These are phyloP conservation scores for Penstemon eatonii DNA, from an alignment of 257 asterid genomes.

Conservation along the genomic window DNA sequence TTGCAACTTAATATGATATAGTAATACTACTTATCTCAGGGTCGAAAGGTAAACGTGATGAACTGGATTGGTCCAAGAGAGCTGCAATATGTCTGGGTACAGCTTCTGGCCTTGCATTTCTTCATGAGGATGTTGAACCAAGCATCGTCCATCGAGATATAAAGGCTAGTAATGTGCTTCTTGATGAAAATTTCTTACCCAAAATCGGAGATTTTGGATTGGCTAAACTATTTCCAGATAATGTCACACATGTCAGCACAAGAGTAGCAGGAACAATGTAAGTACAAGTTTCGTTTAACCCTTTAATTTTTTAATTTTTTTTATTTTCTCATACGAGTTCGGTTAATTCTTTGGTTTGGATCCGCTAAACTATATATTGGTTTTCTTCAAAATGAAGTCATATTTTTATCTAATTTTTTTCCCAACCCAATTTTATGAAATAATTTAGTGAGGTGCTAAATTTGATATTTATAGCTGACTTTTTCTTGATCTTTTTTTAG, in stretches of 20 bases:
- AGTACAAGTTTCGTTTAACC: conserved; percentile 27
- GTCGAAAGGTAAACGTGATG: conserved; percentile 39
- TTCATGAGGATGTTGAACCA: conserved; percentile 77
- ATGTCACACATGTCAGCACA: conserved; percentile 86
- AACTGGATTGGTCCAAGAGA: conserved; percentile 70
- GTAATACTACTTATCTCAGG: conserved; percentile 33
- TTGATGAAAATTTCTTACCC: conserved; percentile 59
- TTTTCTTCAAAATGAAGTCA: too few species aligned
- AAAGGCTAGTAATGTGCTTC: conserved; percentile 87
- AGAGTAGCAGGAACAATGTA: conserved; percentile 94
- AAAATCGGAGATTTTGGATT: conserved; percentile 86
- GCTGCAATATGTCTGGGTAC: conserved; percentile 70
- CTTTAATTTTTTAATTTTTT: neutral
- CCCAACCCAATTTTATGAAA: too few species aligned
- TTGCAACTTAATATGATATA: neutral
- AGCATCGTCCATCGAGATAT: conserved; percentile 84
- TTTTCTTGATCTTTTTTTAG: too few species aligned
- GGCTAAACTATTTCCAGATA: conserved; percentile 87
- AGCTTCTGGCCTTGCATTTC: conserved; percentile 81
- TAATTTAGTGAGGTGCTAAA: too few species aligned
- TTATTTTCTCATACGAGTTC: neutral
- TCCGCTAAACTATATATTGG: too few species aligned
- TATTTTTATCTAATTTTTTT: too few species aligned
- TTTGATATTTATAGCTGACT: too few species aligned
- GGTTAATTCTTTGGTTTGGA: too few species aligned